A percentile compares a stretch with the other conserved stretches of the same genome.
These are phyloP conservation scores for Lachnellula cervina DNA, from an alignment of 2,329 filamentous ascomycete genomes.

Conservation along the genomic window DNA sequence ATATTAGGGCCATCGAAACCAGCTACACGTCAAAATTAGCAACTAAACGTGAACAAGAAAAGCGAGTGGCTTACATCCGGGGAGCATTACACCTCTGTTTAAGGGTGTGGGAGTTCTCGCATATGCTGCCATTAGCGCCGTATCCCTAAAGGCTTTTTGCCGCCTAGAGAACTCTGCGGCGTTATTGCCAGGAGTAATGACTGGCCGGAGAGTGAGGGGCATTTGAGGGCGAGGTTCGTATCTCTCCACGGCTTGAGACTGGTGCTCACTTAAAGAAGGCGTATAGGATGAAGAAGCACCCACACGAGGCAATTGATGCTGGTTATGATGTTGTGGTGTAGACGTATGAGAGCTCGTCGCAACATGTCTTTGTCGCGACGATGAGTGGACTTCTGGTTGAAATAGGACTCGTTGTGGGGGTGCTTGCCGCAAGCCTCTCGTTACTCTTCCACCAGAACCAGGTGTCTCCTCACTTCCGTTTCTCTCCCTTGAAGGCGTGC, in stretches of 20 bases:
- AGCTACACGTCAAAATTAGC: constrained; percentile 26
- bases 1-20: constrained; percentile 79
- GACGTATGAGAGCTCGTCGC: constrained; percentile 38
- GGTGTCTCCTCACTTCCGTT: constrained; percentile 45
- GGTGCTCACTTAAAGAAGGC: constrained; percentile 50
- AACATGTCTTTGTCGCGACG: constrained; percentile 56
- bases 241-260: constrained; percentile 57
- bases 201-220: constrained; percentile 64
- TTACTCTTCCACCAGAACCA: constrained; percentile 51
- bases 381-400: constrained; percentile 69
- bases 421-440: constrained; percentile 69
- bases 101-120: constrained; percentile 41
- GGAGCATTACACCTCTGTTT: constrained; percentile 48
- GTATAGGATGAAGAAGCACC: constrained; percentile 41
- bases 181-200: constrained; percentile 70
- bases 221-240: constrained; percentile 64
- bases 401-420: constrained; percentile 80
- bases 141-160: constrained; percentile 41
- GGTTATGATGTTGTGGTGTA: constrained; percentile 28
- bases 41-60: constrained; percentile 5
- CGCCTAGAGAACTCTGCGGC: constrained; percentile 61
- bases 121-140: constrained; percentile 31
- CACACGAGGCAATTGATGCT: constrained; percentile 28
- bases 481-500: constrained; percentile 51
- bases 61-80: constrained; percentile 53